Base-by-base conservation (phyloP, 805 yeast species). In the Komagataella kurtzmanii region DNA sequence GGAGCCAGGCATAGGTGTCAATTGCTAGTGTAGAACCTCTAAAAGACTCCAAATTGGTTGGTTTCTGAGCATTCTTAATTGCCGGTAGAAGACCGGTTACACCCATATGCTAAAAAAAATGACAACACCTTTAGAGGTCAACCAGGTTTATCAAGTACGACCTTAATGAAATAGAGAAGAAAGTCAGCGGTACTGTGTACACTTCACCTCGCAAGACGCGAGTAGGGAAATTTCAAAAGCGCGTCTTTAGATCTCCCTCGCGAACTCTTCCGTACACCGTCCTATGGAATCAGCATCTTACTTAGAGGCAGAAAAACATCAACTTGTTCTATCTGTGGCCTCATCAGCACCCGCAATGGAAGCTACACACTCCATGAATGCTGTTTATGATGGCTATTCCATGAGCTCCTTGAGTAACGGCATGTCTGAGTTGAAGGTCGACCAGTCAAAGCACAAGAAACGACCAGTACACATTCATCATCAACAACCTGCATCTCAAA, bases 1-100 rank as follows among this genome's bases (percentile, higher is more conserved):
- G 99, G 4, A 93, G 76, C 99, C 99, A 93, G 1, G 97, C 89
- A 61, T 88, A 93, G 0, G 96, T 90, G 62, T 93, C 99, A n/a
- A 93, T 83, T 0, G 96, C 99, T 46, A 90, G 68, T 0, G 85
- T 80, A 59, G 82, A 74, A 1, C 96, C 97, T 12, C 79, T 66
- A 63, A 80, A 87, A 43, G 76, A 67, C 52, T 76, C 74, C 48
- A 90, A 67, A 1, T 82, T 66, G 1, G 77, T 73, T 0, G 75
- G 73, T 51, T 75, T 74, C 59, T 85, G 93, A 46, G 87, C 83
- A 24, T 85, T 79, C 62, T 85, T 87, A 55, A 91, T 71, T 52
- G 77, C 79, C n/a, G 86, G 90, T 36, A 88, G 76, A 21, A 91
- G 72, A 0, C 97, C 97, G 23, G 81, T 70, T 44, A 88, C 87